These are phyloP conservation scores for Amaranthus palmeri DNA, from an alignment of 148 eudicot genomes.

Conservation along the genomic window DNA sequence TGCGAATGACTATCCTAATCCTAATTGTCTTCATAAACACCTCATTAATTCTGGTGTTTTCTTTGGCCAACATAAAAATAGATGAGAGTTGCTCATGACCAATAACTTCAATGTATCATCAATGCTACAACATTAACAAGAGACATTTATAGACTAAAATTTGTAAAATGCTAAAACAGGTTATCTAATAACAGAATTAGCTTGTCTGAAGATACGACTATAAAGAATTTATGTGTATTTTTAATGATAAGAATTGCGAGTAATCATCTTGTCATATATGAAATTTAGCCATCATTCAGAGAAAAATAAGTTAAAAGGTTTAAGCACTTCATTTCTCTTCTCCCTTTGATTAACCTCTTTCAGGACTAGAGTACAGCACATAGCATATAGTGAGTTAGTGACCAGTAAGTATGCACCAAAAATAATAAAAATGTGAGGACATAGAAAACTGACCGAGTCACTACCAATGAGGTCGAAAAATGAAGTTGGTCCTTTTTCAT, in stretches of 20 bases:
- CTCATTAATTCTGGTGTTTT: no score
- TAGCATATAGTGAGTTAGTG: constrained; percentile 2
- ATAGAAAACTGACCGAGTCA: constrained; percentile 70
- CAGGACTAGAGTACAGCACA: not conserved
- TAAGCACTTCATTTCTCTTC: not conserved
- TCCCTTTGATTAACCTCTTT: constrained; percentile 2
- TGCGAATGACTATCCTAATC: no score
- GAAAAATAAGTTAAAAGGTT: not conserved
- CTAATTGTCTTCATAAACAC: no score
- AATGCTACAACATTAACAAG: no score
- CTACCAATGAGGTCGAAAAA: constrained; percentile 85
- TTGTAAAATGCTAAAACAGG: no score
- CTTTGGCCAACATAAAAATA: no score
- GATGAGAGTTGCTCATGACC: no score
- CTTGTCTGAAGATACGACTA: not conserved
- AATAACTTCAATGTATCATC: no score
- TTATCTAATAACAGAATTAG: not conserved
- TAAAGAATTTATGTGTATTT: not conserved
- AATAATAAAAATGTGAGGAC: not conserved
- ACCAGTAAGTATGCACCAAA: not conserved
- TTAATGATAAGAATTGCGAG: not conserved
- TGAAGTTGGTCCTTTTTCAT: constrained; percentile 96
- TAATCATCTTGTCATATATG: not conserved
- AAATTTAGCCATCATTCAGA: not conserved
- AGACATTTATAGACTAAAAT: no score